Conservation (phyloP, 371 early-diverging fungal genomes). For the Mucor indicus region DNA sequence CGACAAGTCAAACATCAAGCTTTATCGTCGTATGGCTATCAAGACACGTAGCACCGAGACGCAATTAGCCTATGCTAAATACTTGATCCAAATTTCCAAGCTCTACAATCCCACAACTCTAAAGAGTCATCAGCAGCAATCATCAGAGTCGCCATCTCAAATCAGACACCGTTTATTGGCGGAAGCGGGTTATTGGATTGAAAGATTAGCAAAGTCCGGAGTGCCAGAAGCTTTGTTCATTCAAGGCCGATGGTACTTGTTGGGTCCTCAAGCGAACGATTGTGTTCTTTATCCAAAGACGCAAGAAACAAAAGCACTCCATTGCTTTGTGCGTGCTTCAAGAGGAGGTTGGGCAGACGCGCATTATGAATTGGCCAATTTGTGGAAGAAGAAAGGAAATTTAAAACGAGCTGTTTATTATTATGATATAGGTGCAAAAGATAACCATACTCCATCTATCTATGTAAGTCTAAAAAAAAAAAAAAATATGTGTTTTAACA, state of each 20-base stretch:
- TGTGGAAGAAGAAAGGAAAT: slow-evolving; percentile 57
- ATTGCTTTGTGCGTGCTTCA: slow-evolving; percentile 32
- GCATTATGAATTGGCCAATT: slow-evolving; percentile 25
- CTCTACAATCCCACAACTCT: no score
- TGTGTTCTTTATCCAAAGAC: slow-evolving; percentile 11
- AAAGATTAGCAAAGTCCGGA: slow-evolving; percentile 61
- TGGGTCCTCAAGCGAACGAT: slow-evolving; percentile 52
- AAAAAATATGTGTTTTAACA: no score
- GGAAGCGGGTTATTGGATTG: slow-evolving; percentile 77
- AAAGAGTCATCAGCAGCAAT: no score
- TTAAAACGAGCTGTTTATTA: slow-evolving; percentile 61
- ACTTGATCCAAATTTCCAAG: slow-evolving; percentile 51
- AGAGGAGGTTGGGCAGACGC: slow-evolving; percentile 27
- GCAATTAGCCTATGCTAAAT: slow-evolving; percentile 74
- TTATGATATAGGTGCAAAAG: slow-evolving; percentile 71
- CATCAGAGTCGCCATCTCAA: slow-evolving; percentile 8
- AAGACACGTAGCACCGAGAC: slow-evolving; percentile 66
- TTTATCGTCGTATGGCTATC: slow-evolving; percentile 72
- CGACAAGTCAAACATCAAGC: slow-evolving; percentile 41
- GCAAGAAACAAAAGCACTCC: slow-evolving; percentile 27
- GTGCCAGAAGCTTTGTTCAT: slow-evolving; percentile 71
- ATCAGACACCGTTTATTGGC: slow-evolving; percentile 28
- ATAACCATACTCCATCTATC: slow-evolving; percentile 64
- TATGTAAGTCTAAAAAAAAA: slow-evolving; percentile 46
- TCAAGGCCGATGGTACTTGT: slow-evolving; percentile 64